These are phyloP conservation scores for Podaxis mareebaensis DNA, from an alignment of 768 basidiomycete species.

Conservation along the genomic window DNA sequence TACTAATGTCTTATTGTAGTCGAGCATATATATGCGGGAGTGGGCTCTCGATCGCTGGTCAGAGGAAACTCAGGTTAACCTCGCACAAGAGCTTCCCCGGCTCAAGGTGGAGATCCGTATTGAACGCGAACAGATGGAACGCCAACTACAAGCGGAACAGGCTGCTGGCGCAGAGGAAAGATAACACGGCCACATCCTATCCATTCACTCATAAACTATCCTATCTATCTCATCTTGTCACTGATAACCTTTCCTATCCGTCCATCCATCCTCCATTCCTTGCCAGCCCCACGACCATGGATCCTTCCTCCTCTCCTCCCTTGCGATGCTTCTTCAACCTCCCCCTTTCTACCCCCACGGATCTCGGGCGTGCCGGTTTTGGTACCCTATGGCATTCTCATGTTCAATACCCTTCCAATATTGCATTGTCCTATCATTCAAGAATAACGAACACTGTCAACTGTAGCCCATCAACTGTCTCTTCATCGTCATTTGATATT, in stretches of 20 bases:
- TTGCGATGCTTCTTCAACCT: slow-evolving; percentile 16
- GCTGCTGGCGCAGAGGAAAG: slow-evolving; percentile 12
- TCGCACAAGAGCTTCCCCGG: slow-evolving; percentile 57
- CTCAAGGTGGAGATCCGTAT: slow-evolving; percentile 59
- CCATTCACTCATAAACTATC: slow-evolving; percentile 7
- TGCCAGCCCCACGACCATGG: neutral
- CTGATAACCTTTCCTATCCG: slow-evolving; percentile 10
- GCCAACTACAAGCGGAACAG: slow-evolving; percentile 19
- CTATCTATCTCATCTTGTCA: slow-evolving; percentile 16
- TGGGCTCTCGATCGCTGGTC: slow-evolving; percentile 84
- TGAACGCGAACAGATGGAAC: slow-evolving; percentile 35
- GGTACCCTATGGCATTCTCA: slow-evolving; percentile 12
- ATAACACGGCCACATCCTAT: slow-evolving; percentile 2
- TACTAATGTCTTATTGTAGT: slow-evolving; percentile 40
- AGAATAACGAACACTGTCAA: slow-evolving; percentile 15
- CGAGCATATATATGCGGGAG: slow-evolving; percentile 77
- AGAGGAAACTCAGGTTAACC: slow-evolving; percentile 58
- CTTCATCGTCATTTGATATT: slow-evolving; percentile 14
- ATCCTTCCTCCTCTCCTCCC: slow-evolving; percentile 3
- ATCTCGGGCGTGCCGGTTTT: slow-evolving; percentile 1
- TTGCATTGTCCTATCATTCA: slow-evolving; percentile 16
- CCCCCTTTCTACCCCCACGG: slow-evolving; percentile 2
- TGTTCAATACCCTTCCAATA: slow-evolving; percentile 5
- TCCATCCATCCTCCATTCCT: neutral
- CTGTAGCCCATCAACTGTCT: slow-evolving; percentile 16